Evolutionary conservation across 2,329 filamentous ascomycete genomes (phyloP), one percentile per base, ranked within the genome.

Genomic region (Alternaria atra): DNA sequence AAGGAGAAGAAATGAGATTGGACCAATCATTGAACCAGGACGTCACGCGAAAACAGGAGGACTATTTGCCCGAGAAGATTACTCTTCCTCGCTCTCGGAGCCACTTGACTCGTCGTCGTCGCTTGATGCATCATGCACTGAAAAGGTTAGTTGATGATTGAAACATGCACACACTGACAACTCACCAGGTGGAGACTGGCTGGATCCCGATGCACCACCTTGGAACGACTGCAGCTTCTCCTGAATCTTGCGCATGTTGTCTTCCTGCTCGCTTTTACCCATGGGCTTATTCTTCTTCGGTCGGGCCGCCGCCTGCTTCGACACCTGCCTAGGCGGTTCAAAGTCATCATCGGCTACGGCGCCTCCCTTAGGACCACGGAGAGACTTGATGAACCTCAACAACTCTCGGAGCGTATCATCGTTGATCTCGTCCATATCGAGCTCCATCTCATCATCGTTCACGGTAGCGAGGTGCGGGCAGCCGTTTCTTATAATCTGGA

Each of bases 401-500:
- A 89, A 81, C 77, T 86, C 83, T 71, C 83, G 81, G 59, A 88
- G 80, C 32, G 85, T 84, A 39, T 84, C 79, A 42, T 84, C 81
- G 35, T 82, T 83, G 61, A 89, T 81, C 62, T 86, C 82, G 62
- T 89, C 87, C 65, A 89, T 88, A 65, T 89, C 87, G 34, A 94
- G 83, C 70, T 92, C 87, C 73, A 89, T 83, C 70, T 88, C 86
- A 50, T 87, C 86, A 66, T 85, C 84, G 60, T 83, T 79, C 66
- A 84, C 82, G 71, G 84, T 78, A 34, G 80, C 75, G 47, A 95
- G 84, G 84, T 90, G 84, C 81, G 92, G 82, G 83, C 92, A 79
- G 68, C 97, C 94, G 66, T 88, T 88, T 77, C 96, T 93, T 74
- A 99, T 98, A 64, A 98, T 94, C 61, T 91, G 88, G 32, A 97